These are phyloP conservation scores for Amaranthus cruentus DNA, from an alignment of 148 eudicot genomes.

Conservation along the genomic window DNA sequence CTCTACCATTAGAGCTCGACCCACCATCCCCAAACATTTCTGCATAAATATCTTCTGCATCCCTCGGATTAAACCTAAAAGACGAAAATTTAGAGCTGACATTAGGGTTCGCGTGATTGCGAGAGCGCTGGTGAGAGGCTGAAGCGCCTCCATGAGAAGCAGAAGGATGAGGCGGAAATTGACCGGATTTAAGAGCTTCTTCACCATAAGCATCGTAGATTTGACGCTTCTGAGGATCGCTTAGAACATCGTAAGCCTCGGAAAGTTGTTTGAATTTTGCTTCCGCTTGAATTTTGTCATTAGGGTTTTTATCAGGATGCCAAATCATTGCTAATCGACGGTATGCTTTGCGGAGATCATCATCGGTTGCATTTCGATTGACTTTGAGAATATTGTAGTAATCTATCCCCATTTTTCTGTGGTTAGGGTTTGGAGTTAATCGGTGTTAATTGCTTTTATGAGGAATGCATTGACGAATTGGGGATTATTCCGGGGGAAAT, in stretches of 20 bases:
- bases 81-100: constrained; percentile 18
- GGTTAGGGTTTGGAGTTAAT: neutral
- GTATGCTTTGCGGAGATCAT: constrained; percentile 70
- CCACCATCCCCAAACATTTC: constrained; percentile 56
- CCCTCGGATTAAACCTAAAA: constrained; percentile 70
- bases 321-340: constrained; percentile 76
- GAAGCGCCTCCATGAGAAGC: constrained; percentile 33
- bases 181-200: constrained; percentile 76
- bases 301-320: constrained; percentile 74
- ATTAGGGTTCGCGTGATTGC: neutral
- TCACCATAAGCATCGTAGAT: constrained; percentile 92
- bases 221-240: constrained; percentile 85
- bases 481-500: constrained; percentile 4
- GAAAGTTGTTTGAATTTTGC: constrained; percentile 86
- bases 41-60: constrained; percentile 85
- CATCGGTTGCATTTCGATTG: constrained; percentile 74
- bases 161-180: constrained; percentile 62
- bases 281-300: constrained; percentile 53
- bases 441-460: neutral
- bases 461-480: neutral
- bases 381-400: constrained; percentile 84
- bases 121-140: constrained; percentile 35
- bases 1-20: constrained; percentile 16
- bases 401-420: constrained; percentile 57
- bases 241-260: constrained; percentile 83